Conservation (phyloP, 2,329 filamentous ascomycete genomes). For the Neofusicoccum sp. region DNA sequence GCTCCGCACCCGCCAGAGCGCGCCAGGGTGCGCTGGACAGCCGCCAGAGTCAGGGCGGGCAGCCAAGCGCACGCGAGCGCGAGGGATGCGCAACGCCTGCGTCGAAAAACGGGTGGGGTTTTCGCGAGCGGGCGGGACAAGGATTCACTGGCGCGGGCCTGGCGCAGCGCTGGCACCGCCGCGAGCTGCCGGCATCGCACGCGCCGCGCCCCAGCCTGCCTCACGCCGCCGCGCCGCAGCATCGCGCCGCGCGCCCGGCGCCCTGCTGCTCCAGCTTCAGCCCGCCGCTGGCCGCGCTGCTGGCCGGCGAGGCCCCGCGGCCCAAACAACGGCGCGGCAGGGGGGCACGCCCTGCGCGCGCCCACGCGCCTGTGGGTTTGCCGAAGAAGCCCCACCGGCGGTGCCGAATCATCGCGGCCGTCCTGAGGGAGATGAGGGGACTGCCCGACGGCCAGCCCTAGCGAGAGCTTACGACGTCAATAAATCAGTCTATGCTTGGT, state of each 20-base stretch:
- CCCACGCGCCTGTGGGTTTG: slow-evolving; percentile 6
- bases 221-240: slow-evolving; percentile 2
- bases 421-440: slow-evolving; percentile 17
- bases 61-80: slow-evolving; percentile 7
- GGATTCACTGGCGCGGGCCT: background rate
- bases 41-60: slow-evolving; percentile 5
- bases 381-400: slow-evolving; percentile 9
- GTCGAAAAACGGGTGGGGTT: too few species aligned
- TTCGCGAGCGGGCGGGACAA: slow-evolving; percentile 11
- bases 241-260: slow-evolving; percentile 6
- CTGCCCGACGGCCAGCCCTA: slow-evolving; percentile 12
- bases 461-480: slow-evolving; percentile 18
- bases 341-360: background rate
- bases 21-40: slow-evolving; percentile 1
- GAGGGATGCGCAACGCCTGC: slow-evolving; percentile 16
- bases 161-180: background rate
- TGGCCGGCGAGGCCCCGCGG: background rate
- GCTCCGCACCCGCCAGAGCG: slow-evolving; percentile 13
- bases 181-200: background rate
- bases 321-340: slow-evolving; percentile 8
- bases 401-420: slow-evolving; percentile 3
- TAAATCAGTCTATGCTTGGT: slow-evolving; percentile 6
- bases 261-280: slow-evolving; percentile 1
- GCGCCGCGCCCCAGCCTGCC: too few species aligned
- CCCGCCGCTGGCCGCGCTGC: too few species aligned